phyloP scores from a whole-genome alignment of 352 stramenopile species.

The Aphanomyces astaci region DNA sequence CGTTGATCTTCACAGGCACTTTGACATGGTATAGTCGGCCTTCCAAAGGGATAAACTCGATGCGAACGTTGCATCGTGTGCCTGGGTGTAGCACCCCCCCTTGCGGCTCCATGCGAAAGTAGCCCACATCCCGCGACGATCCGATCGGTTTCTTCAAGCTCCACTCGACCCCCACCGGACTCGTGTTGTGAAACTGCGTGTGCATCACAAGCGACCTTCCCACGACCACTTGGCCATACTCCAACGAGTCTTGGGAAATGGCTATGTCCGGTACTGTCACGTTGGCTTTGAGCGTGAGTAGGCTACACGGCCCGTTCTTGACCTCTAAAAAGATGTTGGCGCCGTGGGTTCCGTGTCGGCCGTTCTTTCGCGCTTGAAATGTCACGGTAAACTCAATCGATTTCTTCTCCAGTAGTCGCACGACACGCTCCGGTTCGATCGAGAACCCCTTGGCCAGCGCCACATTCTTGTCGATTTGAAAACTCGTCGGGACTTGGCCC shows the following conservation, averaged over 20 bases:
- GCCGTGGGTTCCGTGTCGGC: conserved; percentile 66
- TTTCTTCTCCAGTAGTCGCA: conserved; percentile 85
- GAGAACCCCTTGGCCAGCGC: conserved; percentile 80
- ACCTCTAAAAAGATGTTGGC: conserved; percentile 80
- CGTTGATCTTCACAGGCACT: conserved; percentile 79
- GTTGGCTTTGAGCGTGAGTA: conserved; percentile 79
- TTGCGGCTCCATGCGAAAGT: conserved; percentile 75
- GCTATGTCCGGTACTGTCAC: conserved; percentile 88
- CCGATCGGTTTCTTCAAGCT: conserved; percentile 85
- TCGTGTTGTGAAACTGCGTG: conserved; percentile 88
- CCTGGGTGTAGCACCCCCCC: conserved; percentile 66
- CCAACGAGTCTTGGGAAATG: conserved; percentile 70
- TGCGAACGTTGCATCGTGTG: conserved; percentile 74
- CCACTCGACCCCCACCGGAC: conserved; percentile 85
- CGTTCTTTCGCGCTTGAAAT: conserved; percentile 84
- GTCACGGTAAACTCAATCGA: conserved; percentile 85
- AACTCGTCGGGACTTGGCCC: conserved; percentile 70
- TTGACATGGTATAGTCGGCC: conserved; percentile 72
- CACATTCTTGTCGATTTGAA: conserved; percentile 89
- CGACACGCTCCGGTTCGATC: conserved; percentile 90
- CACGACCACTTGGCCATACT: conserved; percentile 87
- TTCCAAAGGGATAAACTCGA: conserved; percentile 87
- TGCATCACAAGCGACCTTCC: conserved; percentile 83
- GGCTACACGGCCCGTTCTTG: conserved; percentile 84
- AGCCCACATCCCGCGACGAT: conserved; percentile 57